Conservation (phyloP, 306 rosid genomes). For the Gastrolobium villosum region DNA sequence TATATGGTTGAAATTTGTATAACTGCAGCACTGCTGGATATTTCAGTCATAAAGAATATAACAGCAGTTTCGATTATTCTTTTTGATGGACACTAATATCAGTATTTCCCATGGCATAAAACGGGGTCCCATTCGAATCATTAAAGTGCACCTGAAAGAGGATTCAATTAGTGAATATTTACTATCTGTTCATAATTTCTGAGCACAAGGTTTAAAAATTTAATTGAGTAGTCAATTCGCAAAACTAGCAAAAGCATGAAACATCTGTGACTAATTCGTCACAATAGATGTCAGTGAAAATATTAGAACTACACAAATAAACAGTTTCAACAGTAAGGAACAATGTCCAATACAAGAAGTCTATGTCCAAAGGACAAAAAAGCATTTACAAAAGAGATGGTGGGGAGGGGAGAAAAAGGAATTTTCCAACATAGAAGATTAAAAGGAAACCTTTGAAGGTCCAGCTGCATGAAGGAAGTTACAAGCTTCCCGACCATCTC, state of each 20-base stretch:
- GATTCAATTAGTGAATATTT: not conserved
- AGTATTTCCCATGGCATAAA: not conserved
- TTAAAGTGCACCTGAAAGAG: not conserved
- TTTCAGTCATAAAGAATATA: not conserved
- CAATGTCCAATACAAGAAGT: not conserved
- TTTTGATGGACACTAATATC: not conserved
- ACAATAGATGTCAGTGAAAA: not conserved
- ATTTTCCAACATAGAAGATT: slow-evolving; percentile 15
- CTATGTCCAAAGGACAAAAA: not conserved
- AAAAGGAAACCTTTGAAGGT: slow-evolving; percentile 73
- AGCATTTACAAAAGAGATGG: not conserved
- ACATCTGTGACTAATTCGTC: not conserved
- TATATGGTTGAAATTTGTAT: slow-evolving; percentile 1
- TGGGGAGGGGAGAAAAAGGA: not conserved
- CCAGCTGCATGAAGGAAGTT: slow-evolving; percentile 84
- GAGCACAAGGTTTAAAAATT: slow-evolving; percentile 4
- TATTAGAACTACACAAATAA: not conserved
- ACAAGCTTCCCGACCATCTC: slow-evolving; percentile 85
- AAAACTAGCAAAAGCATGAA: not conserved
- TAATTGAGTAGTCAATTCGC: not conserved
- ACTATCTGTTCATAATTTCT: not conserved
- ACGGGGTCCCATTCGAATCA: not conserved
- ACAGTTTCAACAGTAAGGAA: not conserved
- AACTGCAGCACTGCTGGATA: not conserved
- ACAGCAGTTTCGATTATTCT: not conserved